These are phyloP conservation scores for Tagetes erecta DNA, from an alignment of 129 eudicot species.

Conservation along the genomic window DNA sequence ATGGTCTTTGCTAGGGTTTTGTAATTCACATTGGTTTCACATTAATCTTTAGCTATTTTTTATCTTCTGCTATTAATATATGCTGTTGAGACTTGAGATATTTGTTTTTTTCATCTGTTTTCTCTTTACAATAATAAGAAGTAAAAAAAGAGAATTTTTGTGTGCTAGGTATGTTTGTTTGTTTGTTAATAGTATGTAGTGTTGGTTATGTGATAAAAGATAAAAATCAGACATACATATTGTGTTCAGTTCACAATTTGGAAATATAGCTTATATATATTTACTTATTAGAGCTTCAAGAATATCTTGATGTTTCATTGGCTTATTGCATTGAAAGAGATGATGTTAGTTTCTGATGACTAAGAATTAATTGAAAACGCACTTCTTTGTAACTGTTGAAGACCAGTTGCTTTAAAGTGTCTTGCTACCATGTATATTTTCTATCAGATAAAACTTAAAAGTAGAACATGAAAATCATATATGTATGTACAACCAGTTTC, in stretches of 20 bases:
- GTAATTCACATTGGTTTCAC: too few relatives aligned
- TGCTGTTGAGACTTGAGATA: too few relatives aligned
- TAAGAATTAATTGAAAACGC: too few relatives aligned
- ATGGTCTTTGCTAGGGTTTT: too few relatives aligned
- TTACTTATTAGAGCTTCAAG: background rate
- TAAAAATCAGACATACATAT: background rate
- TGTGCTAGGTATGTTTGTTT: too few relatives aligned
- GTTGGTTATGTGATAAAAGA: background rate
- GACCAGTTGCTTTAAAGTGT: background rate
- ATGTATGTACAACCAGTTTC: background rate
- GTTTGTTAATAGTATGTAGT: too few relatives aligned
- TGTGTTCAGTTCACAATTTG: background rate
- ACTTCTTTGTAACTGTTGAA: background rate
- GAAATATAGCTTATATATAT: background rate
- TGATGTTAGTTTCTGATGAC: background rate
- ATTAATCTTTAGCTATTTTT: too few relatives aligned
- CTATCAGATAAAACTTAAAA: background rate
- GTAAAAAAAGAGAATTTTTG: too few relatives aligned
- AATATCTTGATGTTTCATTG: slow-evolving; percentile 18
- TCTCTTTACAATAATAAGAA: too few relatives aligned
- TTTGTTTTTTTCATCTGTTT: too few relatives aligned
- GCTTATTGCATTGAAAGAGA: slow-evolving; percentile 4
- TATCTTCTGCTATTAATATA: too few relatives aligned
- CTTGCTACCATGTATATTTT: background rate
- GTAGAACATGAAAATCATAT: background rate